These are phyloP conservation scores for Dothideomycetidae sp. DNA, from an alignment of 2,329 filamentous ascomycete genomes.

Conservation along the genomic window DNA sequence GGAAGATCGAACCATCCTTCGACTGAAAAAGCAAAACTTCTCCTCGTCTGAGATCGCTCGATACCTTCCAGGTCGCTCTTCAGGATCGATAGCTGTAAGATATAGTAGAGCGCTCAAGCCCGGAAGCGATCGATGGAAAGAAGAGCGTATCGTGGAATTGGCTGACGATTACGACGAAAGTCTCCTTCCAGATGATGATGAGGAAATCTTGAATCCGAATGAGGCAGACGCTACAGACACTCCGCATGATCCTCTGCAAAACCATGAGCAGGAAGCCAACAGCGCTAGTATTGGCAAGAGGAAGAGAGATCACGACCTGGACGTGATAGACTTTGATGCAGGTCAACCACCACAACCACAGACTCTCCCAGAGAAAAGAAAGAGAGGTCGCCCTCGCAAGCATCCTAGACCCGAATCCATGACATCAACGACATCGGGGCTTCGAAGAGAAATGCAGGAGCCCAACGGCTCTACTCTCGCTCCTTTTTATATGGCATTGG, in stretches of 20 bases:
- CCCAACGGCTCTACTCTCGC: too few relatives aligned
- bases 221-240: too few relatives aligned
- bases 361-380: neutral
- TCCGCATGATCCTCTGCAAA: too few relatives aligned
- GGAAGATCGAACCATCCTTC: constrained; percentile 24
- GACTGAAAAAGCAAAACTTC: constrained; percentile 26
- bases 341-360: too few relatives aligned
- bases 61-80: constrained; percentile 22
- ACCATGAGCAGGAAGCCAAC: too few relatives aligned
- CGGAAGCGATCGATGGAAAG: neutral
- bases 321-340: too few relatives aligned
- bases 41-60: constrained; percentile 24
- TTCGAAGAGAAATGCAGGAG: too few relatives aligned
- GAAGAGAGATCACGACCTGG: too few relatives aligned
- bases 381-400: neutral
- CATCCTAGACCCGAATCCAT: neutral
- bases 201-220: neutral
- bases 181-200: neutral
- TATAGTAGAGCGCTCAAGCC: constrained; percentile 13
- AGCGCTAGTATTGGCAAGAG: too few relatives aligned
- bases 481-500: too few relatives aligned
- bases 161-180: neutral
- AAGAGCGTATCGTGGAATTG: constrained; percentile 1
- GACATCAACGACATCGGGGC: too few relatives aligned
- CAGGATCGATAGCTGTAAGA: constrained; percentile 17